Base-by-base conservation (phyloP, 2,329 filamentous ascomycete genomes). In the Nothopassalora personata region DNA sequence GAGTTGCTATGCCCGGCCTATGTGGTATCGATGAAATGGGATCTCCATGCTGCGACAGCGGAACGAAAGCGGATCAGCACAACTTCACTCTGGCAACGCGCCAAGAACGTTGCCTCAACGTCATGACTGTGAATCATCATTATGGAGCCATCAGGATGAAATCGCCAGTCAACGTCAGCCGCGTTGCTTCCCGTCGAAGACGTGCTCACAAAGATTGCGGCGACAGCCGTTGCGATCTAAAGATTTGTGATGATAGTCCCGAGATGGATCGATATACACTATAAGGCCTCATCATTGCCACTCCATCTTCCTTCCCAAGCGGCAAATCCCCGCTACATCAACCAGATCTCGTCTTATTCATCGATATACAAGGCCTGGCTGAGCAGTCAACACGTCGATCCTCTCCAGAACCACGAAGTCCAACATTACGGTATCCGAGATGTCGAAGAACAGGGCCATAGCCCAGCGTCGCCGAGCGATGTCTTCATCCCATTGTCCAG, bases 401-500 rank as follows among this genome's bases (percentile, higher is more conserved):
- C 31, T 52, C 28, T 36, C 49, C 52, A 54, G 33, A 54, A 45
- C 15, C 52, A 33, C n/a, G 52, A 54, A 54, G 33, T 45, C 23
- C 52, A 45, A 19, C 4, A 28, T 5, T 34, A 39, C 15, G 23
- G 52, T 23, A 11, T 43, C n/a, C 18, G 27, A n/a, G 52, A 23
- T 18, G 13, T n/a, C 9, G 33, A 54, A 33, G 8, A 54, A 27
- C 10, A 28, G 11, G 8, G 5, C 23, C 10, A 39, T 19, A 19
- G 4, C 23, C 7, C 52, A 9, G 11, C 18, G 9, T 43, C 8
- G 6, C 23, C 31, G 2, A n/a, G 27, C 9, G 52, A 54, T 13
- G 15, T 75, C 52, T 81, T 78, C 64, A 67, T 60, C 3, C 58
- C 45, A 1, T 36, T 58, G 4, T n/a, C n/a, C n/a, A n/a, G n/a